phyloP scores from a whole-genome alignment of 345 rosid species.

The Eucalyptus curtisii region DNA sequence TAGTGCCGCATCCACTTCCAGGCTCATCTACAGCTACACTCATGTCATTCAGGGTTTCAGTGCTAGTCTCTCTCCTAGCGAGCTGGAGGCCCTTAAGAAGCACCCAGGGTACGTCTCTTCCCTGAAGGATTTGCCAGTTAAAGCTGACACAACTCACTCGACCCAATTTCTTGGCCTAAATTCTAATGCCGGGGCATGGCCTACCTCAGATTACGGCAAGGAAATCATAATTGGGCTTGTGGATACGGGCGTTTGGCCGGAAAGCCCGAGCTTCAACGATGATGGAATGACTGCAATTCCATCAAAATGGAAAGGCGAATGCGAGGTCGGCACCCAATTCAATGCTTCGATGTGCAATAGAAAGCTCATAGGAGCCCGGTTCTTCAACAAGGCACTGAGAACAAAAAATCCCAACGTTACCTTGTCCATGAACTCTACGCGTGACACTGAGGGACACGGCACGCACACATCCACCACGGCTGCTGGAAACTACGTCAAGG shows the following conservation, averaged over 20 bases:
- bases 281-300: conserved; percentile 23
- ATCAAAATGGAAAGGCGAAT: conserved; percentile 33
- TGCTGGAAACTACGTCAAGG: conserved; percentile 21
- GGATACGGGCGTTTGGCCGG: conserved; percentile 46
- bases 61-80: conserved; percentile 18
- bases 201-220: conserved; percentile 24
- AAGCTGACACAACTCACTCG: conserved; percentile 32
- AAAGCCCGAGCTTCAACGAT: conserved; percentile 26
- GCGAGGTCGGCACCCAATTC: conserved; percentile 31
- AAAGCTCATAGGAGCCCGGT: conserved; percentile 44
- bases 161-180: conserved; percentile 15
- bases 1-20: not conserved
- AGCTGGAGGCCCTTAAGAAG: conserved; percentile 17
- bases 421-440: conserved; percentile 33
- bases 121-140: conserved; percentile 13
- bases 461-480: conserved; percentile 50
- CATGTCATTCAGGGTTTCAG: conserved; percentile 35
- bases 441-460: conserved; percentile 41
- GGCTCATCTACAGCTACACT: conserved; percentile 18
- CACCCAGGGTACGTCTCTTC: conserved; percentile 25
- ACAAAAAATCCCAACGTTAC: conserved; percentile 18
- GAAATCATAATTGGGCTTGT: conserved; percentile 29
- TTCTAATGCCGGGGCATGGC: conserved; percentile 18
- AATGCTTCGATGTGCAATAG: conserved; percentile 34
- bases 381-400: conserved; percentile 27